Conservation (phyloP, 2,329 filamentous ascomycete genomes). For the Rhynchosporium agropyri region DNA sequence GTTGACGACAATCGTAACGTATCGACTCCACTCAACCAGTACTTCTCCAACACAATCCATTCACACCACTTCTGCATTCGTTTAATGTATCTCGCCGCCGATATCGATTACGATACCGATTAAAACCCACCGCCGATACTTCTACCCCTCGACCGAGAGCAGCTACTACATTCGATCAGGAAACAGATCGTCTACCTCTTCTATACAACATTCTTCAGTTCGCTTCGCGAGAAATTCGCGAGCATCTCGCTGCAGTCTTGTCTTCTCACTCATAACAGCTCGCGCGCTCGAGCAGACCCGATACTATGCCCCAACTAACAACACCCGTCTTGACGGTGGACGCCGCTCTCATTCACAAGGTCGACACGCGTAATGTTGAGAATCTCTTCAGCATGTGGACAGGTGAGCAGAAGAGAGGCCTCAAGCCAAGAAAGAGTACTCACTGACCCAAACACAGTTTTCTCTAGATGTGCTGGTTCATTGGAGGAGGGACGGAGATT, state of each 20-base stretch:
- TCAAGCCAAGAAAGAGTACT: background rate
- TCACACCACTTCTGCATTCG: conserved; percentile 19
- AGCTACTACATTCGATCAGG: conserved; percentile 9
- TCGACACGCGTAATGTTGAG: conserved; percentile 89
- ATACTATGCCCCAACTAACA: conserved; percentile 77
- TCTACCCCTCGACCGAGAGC: conserved; percentile 8
- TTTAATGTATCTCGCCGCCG: conserved; percentile 30
- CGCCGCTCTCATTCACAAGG: conserved; percentile 87
- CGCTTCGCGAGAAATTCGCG: conserved; percentile 40
- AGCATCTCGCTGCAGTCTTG: conserved; percentile 36
- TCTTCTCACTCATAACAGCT: conserved; percentile 36
- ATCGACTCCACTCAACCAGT: conserved; percentile 22
- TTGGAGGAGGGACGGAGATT: conserved; percentile 89
- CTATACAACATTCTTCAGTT: conserved; percentile 1
- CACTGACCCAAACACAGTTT: conserved; percentile 59
- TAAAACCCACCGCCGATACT: conserved; percentile 19
- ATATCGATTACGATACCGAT: conserved; percentile 36
- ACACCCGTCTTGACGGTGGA: conserved; percentile 90
- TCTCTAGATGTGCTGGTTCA: conserved; percentile 90
- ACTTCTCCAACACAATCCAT: conserved; percentile 17
- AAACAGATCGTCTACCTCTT: conserved; percentile 11
- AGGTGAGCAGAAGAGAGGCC: conserved; percentile 58
- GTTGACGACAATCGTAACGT: conserved; percentile 16
- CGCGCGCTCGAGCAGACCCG: conserved; percentile 39
- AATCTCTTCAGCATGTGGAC: conserved; percentile 98